Evolutionary conservation across 2,329 filamentous ascomycete species (phyloP), one percentile per base, ranked within the genome.

Genomic region (Penicillium verrucosum): DNA sequence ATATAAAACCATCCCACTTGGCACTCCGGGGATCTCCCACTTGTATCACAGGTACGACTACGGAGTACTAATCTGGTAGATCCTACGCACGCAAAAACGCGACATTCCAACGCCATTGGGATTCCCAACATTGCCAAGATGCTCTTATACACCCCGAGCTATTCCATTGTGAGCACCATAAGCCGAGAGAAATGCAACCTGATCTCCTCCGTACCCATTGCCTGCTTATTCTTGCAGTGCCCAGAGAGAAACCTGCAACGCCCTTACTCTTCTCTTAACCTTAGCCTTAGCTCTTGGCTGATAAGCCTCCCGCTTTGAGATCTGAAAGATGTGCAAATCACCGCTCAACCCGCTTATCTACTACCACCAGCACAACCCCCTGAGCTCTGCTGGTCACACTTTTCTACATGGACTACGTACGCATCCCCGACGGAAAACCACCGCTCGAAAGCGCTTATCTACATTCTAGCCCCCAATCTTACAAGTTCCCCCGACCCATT

Each of bases 21-120:
- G 59, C 57, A 46, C 25, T 42, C 38, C 38, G 40, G 42, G 43
- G 58, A 62, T 63, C 62, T 60, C 60, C 62, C 55, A 57, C 34
- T 54, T 27, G 54, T 58, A 49, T 61, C 51, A 60, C 60, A 58
- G 57, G 50, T 59, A 51, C 52, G 30, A 32, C 30, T 12, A 32
- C 30, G 11, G 30, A 32, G 30, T 11, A 51, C 56, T 14, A 30
- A 16, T 36, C 9, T n/a, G 12, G 6, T 37, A n/a, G 25, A 37
- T 8, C 29, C 40, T 8, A 34, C 32, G 5, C 14, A 14, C 32
- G 49, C 29, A n/a, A 30, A 43, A 30, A 18, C 9, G 34, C 34
- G 42, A 42, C 47, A 44, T 32, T 14, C n/a, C 50, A 10, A 40
- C 18, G 46, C 32, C n/a, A 50, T 45, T 46, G 18, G 29, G 2